phyloP scores from a whole-genome alignment of 2,329 filamentous ascomycete genomes.

The Sclerotinia glacialis region DNA sequence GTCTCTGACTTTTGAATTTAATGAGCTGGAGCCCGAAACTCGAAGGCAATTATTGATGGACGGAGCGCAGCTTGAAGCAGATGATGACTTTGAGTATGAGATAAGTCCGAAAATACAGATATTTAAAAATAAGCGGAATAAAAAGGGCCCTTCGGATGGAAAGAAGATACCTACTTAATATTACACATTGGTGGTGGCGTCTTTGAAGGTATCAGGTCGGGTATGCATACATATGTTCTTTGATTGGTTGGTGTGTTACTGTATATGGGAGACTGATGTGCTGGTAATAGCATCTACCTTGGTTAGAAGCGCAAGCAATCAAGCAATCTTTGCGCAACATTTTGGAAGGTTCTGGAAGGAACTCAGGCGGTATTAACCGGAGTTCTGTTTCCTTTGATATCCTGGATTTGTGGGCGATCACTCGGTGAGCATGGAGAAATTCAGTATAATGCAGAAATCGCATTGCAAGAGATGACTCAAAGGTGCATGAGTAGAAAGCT shows the following conservation, averaged over 20 bases:
- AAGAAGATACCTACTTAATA: neutral
- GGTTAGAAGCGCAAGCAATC: too few species aligned
- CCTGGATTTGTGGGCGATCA: too few species aligned
- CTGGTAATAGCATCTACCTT: too few species aligned
- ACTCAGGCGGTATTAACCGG: too few species aligned
- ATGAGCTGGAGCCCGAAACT: constrained; percentile 3
- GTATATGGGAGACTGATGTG: too few species aligned
- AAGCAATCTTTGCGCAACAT: too few species aligned
- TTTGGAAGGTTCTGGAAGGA: too few species aligned
- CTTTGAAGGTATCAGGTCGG: neutral
- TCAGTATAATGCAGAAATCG: too few species aligned
- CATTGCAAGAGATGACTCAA: too few species aligned
- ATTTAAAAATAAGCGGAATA: neutral
- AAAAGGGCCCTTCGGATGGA: neutral
- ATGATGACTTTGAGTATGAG: constrained; percentile 18
- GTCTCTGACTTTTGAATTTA: constrained; percentile 11
- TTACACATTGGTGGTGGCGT: neutral
- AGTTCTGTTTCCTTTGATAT: too few species aligned
- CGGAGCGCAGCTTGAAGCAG: constrained; percentile 8
- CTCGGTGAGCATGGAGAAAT: too few species aligned
- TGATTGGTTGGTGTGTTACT: neutral
- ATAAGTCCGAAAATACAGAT: constrained; percentile 4
- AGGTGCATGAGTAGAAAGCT: too few species aligned
- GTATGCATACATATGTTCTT: neutral
- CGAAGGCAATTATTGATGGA: constrained; percentile 13